These are phyloP conservation scores for Letharia lupina DNA, from an alignment of 495 filamentous ascomycete genomes.

Conservation along the genomic window DNA sequence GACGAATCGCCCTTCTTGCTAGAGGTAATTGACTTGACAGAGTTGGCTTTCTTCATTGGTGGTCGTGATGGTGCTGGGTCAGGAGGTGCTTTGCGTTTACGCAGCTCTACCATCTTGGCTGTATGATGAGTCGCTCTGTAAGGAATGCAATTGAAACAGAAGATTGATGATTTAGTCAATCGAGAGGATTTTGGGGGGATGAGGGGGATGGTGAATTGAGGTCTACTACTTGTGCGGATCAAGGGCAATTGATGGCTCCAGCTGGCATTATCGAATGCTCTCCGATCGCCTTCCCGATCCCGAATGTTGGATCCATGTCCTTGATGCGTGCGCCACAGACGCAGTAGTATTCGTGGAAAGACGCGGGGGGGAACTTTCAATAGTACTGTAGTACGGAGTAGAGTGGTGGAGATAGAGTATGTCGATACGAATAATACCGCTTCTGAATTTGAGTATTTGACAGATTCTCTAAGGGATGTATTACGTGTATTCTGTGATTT, in stretches of 20 bases:
- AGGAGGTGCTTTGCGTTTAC: slow-evolving; percentile 62
- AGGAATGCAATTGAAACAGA: not conserved
- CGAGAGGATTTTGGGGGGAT: not conserved
- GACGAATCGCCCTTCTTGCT: slow-evolving; percentile 32
- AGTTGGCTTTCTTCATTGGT: slow-evolving; percentile 48
- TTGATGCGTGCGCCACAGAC: not conserved
- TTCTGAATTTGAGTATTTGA: too few relatives aligned
- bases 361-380: not conserved
- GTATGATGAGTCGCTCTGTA: not conserved
- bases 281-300: not conserved
- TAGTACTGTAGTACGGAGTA: not conserved
- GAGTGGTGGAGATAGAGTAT: not conserved
- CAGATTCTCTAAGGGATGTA: too few relatives aligned
- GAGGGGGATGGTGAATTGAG: not conserved
- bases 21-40: slow-evolving; percentile 39
- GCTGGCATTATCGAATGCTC: not conserved
- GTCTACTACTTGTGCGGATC: not conserved
- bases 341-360: not conserved
- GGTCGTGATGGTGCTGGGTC: slow-evolving; percentile 35
- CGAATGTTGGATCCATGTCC: slow-evolving; percentile 2
- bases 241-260: not conserved
- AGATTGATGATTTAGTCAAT: not conserved
- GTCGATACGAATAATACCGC: not conserved
- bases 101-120: slow-evolving; percentile 50
- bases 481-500: too few relatives aligned